A percentile compares a stretch with the other conserved stretches of the same genome.
phyloP scores from a whole-genome alignment of 768 basidiomycete genomes.

The Kwoniella sp. region DNA sequence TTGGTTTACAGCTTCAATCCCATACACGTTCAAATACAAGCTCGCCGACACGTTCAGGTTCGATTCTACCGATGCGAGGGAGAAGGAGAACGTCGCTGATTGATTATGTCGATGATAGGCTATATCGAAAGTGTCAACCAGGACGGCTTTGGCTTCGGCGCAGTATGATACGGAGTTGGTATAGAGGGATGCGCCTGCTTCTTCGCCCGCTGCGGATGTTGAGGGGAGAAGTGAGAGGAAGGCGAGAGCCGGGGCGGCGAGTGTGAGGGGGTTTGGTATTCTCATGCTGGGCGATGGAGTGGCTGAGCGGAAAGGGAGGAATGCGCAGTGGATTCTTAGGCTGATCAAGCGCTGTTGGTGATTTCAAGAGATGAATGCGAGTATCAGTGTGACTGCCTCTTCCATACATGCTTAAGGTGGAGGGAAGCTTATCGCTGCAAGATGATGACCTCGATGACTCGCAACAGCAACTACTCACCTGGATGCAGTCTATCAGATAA shows the following conservation, averaged over 20 bases:
- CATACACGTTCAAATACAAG: conserved; percentile 83
- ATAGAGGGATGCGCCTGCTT: conserved; percentile 25
- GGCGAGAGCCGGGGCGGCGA: conserved; percentile 12
- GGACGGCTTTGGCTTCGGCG: conserved; percentile 44
- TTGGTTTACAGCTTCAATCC: conserved; percentile 75
- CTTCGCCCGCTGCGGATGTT: conserved; percentile 7
- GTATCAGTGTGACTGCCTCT: no score
- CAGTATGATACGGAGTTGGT: conserved; percentile 53
- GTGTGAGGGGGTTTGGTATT: conserved; percentile 20
- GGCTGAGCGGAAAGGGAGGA: conserved; percentile 4
- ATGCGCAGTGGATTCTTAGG: not conserved
- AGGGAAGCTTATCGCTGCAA: no score
- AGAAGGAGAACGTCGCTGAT: conserved; percentile 79
- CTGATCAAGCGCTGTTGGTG: not conserved
- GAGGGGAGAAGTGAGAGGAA: conserved; percentile 17
- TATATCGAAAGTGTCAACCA: conserved; percentile 51
- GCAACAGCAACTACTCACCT: no score
- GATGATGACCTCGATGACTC: no score
- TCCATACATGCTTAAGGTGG: no score
- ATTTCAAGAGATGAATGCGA: no score
- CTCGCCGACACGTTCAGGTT: conserved; percentile 76
- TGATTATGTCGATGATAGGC: conserved; percentile 55
- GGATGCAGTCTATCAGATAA: no score
- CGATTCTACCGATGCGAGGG: conserved; percentile 73
- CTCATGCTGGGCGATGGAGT: conserved; percentile 17